A percentile compares a stretch with the other conserved stretches of the same genome.
These are phyloP conservation scores for Penicillium sp. DNA, from an alignment of 2,329 filamentous ascomycete species.

Conservation along the genomic window DNA sequence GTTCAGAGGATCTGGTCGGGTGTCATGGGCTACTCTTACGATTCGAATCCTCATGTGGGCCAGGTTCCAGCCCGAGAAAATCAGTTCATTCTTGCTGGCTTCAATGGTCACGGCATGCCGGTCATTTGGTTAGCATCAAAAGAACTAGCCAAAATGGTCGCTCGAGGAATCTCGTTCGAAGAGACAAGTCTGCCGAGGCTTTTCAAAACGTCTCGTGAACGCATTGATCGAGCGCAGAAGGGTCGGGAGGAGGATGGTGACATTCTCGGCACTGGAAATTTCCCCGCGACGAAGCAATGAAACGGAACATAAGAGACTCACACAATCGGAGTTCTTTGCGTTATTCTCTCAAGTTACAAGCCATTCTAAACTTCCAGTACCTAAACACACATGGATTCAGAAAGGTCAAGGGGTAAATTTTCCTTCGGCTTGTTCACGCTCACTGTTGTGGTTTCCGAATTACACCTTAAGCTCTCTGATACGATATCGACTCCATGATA, in stretches of 20 bases:
- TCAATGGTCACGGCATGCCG: conserved; percentile 69
- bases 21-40: conserved; percentile 55
- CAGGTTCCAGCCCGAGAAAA: conserved; percentile 44
- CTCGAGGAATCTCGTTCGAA: conserved; percentile 27
- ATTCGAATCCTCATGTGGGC: conserved; percentile 56
- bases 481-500: no score
- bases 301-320: background rate
- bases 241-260: conserved; percentile 27
- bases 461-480: no score
- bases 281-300: conserved; percentile 15
- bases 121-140: conserved; percentile 60
- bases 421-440: no score
- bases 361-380: no score
- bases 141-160: conserved; percentile 58
- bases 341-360: no score
- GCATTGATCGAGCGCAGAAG: conserved; percentile 24
- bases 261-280: conserved; percentile 24
- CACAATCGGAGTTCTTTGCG: background rate
- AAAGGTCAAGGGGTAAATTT: no score
- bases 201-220: conserved; percentile 32
- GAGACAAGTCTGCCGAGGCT: conserved; percentile 32
- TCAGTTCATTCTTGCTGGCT: conserved; percentile 59
- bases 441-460: no score
- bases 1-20: conserved; percentile 39
- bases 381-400: no score